These are phyloP conservation scores for Tricholoma hemisulphureum DNA, from an alignment of 768 basidiomycete genomes.

Conservation along the genomic window DNA sequence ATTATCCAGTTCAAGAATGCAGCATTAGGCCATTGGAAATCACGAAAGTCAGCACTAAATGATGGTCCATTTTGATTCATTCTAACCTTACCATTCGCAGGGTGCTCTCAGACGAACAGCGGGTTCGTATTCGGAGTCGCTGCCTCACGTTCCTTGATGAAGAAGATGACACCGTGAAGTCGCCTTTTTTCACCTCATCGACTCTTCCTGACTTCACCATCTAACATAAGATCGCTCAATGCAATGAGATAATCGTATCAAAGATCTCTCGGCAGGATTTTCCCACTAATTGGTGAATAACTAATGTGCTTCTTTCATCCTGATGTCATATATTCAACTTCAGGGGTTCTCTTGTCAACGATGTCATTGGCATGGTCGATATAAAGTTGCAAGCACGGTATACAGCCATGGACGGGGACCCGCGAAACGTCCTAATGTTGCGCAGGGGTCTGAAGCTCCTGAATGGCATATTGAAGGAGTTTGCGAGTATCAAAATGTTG, in stretches of 20 bases:
- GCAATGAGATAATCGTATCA: constrained; percentile 69
- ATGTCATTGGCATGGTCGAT: constrained; percentile 57
- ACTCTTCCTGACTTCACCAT: constrained; percentile 7
- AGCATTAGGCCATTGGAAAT: constrained; percentile 72
- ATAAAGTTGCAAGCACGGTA: constrained; percentile 51
- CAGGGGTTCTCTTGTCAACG: constrained; percentile 61
- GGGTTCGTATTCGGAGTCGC: constrained; percentile 60
- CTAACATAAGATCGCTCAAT: constrained; percentile 64
- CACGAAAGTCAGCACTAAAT: constrained; percentile 55
- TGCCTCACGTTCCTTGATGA: constrained; percentile 72
- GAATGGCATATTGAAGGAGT: constrained; percentile 67
- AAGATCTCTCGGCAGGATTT: constrained; percentile 81
- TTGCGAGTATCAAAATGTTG: constrained; percentile 67
- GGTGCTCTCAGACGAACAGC: constrained; percentile 66
- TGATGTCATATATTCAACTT: not conserved
- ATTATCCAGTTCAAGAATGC: constrained; percentile 91
- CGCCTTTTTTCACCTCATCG: constrained; percentile 1
- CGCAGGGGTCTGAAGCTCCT: constrained; percentile 63
- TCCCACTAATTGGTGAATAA: constrained; percentile 63
- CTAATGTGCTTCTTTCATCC: not conserved
- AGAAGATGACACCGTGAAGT: constrained; percentile 66
- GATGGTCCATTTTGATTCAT: not conserved
- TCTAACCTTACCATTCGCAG: constrained; percentile 36
- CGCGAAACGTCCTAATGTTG: constrained; percentile 47
- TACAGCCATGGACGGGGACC: constrained; percentile 38